A percentile compares a stretch with the other conserved stretches of the same genome.
Evolutionary conservation across 2,329 filamentous ascomycete species (phyloP).

Genomic region (Cytospora paraplurivora): DNA sequence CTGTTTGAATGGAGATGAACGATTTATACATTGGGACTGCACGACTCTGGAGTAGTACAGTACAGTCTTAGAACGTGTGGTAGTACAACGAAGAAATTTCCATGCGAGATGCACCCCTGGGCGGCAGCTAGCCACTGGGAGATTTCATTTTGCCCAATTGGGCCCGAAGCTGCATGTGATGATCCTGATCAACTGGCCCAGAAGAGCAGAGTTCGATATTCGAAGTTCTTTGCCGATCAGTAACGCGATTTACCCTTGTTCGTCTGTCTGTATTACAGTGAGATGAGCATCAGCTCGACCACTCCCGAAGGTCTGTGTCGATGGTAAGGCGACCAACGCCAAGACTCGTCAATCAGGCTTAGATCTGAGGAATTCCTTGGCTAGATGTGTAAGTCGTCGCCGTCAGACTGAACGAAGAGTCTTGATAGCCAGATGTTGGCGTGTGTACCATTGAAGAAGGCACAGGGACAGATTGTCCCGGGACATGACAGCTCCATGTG

Average conservation of each 20-base stretch:
- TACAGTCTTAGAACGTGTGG: too few species aligned
- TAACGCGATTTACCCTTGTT: too few species aligned
- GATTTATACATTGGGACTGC: slow-evolving; percentile 21
- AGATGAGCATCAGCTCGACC: too few species aligned
- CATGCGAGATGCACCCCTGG: not conserved
- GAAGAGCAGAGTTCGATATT: not conserved
- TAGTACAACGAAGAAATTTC: not conserved
- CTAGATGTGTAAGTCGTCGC: not conserved
- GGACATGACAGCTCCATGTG: slow-evolving; percentile 4
- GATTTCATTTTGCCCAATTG: not conserved
- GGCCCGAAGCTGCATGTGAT: not conserved
- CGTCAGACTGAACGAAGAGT: slow-evolving; percentile 6
- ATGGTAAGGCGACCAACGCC: not conserved
- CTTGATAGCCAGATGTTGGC: not conserved
- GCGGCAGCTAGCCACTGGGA: not conserved
- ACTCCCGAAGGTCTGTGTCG: too few species aligned
- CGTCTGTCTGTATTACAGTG: too few species aligned
- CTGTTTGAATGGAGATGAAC: not conserved
- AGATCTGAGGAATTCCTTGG: slow-evolving; percentile 12
- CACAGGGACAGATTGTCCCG: not conserved
- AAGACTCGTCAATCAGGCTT: not conserved
- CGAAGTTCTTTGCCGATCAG: not conserved
- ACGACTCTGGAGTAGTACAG: not conserved
- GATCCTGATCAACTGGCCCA: slow-evolving; percentile 1
- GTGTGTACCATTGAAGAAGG: not conserved